Evolutionary conservation across 768 basidiomycete genomes (phyloP).

Genomic region (Suillus plorans): DNA sequence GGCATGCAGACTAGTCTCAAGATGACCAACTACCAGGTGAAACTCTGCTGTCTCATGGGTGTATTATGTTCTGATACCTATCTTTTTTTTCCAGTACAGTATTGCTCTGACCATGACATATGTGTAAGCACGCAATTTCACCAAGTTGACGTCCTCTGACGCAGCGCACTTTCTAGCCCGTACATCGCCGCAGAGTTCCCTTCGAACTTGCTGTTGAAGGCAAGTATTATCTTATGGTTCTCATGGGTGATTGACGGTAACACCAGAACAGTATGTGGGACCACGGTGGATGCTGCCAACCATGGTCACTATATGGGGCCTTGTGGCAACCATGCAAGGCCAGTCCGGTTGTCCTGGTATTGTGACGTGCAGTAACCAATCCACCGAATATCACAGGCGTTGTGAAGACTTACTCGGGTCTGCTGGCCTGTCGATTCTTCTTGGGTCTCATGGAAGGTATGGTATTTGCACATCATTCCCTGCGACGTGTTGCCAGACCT

Average conservation of each 20-base stretch:
- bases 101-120: constrained; percentile 30
- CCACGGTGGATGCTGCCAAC: constrained; percentile 62
- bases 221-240: constrained; percentile 5
- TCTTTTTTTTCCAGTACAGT: constrained; percentile 31
- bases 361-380: background rate
- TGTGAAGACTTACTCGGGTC: constrained; percentile 50
- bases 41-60: background rate
- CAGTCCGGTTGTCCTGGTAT: background rate
- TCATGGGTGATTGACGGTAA: background rate
- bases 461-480: background rate
- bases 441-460: constrained; percentile 61
- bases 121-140: constrained; percentile 14
- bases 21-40: constrained; percentile 28
- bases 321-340: constrained; percentile 65
- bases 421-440: constrained; percentile 49
- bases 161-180: constrained; percentile 28
- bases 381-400: constrained; percentile 32
- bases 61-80: background rate
- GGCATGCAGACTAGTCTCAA: constrained; percentile 54
- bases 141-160: constrained; percentile 3
- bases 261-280: constrained; percentile 35
- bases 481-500: background rate
- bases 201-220: constrained; percentile 58
- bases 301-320: constrained; percentile 67
- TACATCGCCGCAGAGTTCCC: constrained; percentile 62